These are phyloP conservation scores for Talaromyces pinophilus DNA, from an alignment of 2,329 filamentous ascomycete species.

Conservation along the genomic window DNA sequence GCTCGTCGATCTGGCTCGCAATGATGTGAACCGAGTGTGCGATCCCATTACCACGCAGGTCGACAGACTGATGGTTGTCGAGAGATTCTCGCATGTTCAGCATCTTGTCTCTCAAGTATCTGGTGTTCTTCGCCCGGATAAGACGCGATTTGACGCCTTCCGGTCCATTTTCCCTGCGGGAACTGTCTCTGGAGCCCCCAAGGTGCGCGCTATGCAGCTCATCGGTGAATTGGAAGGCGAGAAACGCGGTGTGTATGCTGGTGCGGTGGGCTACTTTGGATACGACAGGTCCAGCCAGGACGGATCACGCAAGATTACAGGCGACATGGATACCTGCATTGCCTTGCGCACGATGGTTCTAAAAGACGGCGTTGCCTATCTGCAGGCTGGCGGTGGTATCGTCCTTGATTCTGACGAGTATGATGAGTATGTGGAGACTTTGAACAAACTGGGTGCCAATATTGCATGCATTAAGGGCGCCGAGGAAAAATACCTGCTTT, in stretches of 20 bases:
- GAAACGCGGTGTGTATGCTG: conserved; percentile 93
- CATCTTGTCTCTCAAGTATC: conserved; percentile 96
- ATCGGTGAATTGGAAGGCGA: conserved; percentile 92
- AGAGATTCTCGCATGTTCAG: conserved; percentile 95
- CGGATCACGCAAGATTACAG: conserved; percentile 65
- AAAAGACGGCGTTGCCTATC: conserved; percentile 86
- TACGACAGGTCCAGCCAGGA: conserved; percentile 71
- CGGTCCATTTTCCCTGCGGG: conserved; percentile 95
- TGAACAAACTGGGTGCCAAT: conserved; percentile 92
- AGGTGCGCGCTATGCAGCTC: conserved; percentile 94
- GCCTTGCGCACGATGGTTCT: conserved; percentile 89
- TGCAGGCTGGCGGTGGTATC: conserved; percentile 84
- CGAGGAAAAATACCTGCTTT: conserved; percentile 65
- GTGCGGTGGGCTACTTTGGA: conserved; percentile 95
- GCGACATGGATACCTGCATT: conserved; percentile 87
- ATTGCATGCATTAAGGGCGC: conserved; percentile 84
- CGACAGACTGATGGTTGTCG: conserved; percentile 90
- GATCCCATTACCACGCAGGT: conserved; percentile 87
- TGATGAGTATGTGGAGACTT: conserved; percentile 93
- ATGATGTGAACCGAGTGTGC: conserved; percentile 95
- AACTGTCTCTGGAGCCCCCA: conserved; percentile 92
- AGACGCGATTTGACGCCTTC: conserved; percentile 93
- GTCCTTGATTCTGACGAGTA: conserved; percentile 90
- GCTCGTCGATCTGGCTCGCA: conserved; percentile 92
- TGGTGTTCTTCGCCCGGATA: conserved; percentile 76